Percentiles rank a stretch among this genome's conserved stretches.
Evolutionary conservation across 1,284 basidiomycete genomes (phyloP).

Genomic region (Pholiota adiposa): DNA sequence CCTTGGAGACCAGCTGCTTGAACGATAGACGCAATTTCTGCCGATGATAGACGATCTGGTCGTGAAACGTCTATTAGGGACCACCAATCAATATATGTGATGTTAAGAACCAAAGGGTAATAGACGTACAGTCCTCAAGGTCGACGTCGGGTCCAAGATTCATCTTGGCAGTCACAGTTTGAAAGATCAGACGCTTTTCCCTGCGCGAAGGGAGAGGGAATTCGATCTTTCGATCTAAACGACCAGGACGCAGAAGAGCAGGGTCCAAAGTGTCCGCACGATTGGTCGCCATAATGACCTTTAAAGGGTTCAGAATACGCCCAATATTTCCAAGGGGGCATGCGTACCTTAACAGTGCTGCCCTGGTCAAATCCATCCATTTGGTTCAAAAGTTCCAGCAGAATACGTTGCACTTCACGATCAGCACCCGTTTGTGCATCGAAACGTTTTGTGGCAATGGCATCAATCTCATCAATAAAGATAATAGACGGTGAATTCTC

Average conservation of each 20-base stretch:
- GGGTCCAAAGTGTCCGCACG: slow-evolving; percentile 96
- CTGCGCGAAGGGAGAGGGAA: slow-evolving; percentile 95
- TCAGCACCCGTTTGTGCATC: slow-evolving; percentile 99
- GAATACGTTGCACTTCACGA: slow-evolving; percentile 97
- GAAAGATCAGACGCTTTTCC: slow-evolving; percentile 98
- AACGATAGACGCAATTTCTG: slow-evolving; percentile 95
- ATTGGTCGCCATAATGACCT: slow-evolving; percentile 99
- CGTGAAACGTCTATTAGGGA: slow-evolving; percentile 83
- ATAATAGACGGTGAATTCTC: slow-evolving; percentile 99
- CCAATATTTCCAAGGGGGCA: neutral
- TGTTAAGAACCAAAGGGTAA: neutral
- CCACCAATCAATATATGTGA: neutral
- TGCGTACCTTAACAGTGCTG: slow-evolving; percentile 92
- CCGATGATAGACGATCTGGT: slow-evolving; percentile 94
- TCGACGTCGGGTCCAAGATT: slow-evolving; percentile 98
- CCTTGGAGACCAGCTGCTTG: slow-evolving; percentile 98
- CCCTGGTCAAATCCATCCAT: slow-evolving; percentile 99
- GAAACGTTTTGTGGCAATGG: slow-evolving; percentile 99
- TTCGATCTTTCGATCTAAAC: slow-evolving; percentile 98
- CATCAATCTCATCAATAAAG: slow-evolving; percentile 99
- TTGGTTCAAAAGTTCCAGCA: slow-evolving; percentile 98
- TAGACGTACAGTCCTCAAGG: slow-evolving; percentile 89
- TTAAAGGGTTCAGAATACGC: slow-evolving; percentile 6
- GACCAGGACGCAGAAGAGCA: slow-evolving; percentile 95
- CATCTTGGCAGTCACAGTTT: slow-evolving; percentile 98